Conservation (phyloP, 78 protist species). For the Parvularia atlantis region DNA sequence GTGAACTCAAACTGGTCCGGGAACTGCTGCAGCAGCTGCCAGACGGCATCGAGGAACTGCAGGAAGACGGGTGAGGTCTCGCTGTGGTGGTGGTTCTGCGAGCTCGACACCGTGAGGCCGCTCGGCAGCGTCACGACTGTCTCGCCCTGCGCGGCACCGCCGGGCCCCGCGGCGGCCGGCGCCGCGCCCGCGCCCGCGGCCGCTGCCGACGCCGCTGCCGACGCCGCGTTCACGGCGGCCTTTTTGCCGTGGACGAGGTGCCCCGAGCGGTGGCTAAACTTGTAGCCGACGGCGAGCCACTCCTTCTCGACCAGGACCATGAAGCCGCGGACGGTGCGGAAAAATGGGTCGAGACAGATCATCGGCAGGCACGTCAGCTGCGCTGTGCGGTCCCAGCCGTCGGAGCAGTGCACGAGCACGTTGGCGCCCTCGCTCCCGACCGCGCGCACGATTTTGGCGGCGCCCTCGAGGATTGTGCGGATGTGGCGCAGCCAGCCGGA, state of each 20-base stretch:
- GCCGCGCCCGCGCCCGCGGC: too few species aligned
- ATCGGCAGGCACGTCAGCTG: conserved; percentile 54
- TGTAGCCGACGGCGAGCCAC: conserved; percentile 65
- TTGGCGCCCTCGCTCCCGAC: conserved; percentile 13
- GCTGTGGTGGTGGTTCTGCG: too few species aligned
- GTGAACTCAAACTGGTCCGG: conserved; percentile 75
- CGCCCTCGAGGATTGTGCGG: conserved; percentile 23
- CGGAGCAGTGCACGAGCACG: conserved; percentile 84
- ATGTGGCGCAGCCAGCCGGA: conserved; percentile 37
- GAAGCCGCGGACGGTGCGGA: conserved; percentile 79
- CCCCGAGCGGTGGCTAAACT: conserved; percentile 47
- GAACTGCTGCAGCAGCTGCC: conserved; percentile 53
- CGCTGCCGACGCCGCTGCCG: too few species aligned
- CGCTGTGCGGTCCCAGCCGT: conserved; percentile 95
- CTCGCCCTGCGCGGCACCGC: too few species aligned
- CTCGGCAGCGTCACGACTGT: too few species aligned
- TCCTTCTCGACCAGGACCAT: conserved; percentile 70
- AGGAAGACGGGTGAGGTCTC: conserved; percentile 74
- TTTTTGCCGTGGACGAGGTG: background rate
- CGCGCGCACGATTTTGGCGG: conserved; percentile 20
- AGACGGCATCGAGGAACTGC: conserved; percentile 83
- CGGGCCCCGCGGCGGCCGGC: too few species aligned
- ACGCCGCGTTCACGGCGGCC: too few species aligned
- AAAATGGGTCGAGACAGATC: conserved; percentile 68
- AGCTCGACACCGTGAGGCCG: too few species aligned